These are phyloP conservation scores for Arthrinium phaeospermum DNA, from an alignment of 2,329 filamentous ascomycete genomes.

Conservation along the genomic window DNA sequence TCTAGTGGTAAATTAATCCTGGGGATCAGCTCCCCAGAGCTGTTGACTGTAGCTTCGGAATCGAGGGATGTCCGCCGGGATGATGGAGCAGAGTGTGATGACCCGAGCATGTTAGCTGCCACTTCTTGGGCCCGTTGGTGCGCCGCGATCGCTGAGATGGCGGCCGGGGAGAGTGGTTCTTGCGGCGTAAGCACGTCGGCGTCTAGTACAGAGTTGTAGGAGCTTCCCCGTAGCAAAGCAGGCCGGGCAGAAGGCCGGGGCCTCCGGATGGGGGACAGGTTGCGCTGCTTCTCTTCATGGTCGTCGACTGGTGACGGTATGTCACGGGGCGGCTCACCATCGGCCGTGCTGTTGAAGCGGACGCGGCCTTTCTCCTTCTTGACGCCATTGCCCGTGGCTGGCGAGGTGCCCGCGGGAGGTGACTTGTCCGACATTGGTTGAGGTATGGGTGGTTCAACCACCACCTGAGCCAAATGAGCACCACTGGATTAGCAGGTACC, in stretches of 20 bases:
- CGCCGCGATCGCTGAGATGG: slow-evolving; percentile 46
- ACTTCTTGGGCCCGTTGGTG: slow-evolving; percentile 50
- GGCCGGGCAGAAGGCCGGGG: slow-evolving; percentile 49
- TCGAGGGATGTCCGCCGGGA: slow-evolving; percentile 45
- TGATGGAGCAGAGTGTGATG: slow-evolving; percentile 43
- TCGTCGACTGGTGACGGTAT: slow-evolving; percentile 25
- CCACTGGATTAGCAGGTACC: neutral
- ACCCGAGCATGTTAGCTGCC: slow-evolving; percentile 45
- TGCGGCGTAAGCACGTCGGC: slow-evolving; percentile 12
- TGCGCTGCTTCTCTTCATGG: slow-evolving; percentile 23
- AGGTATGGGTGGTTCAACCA: slow-evolving; percentile 7
- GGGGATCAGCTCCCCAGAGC: slow-evolving; percentile 22
- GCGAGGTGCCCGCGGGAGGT: neutral
- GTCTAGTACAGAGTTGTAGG: slow-evolving; percentile 43
- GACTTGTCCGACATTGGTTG: slow-evolving; percentile 1
- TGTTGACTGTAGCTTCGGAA: slow-evolving; percentile 35
- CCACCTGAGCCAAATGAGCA: neutral
- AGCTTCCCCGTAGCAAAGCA: slow-evolving; percentile 50
- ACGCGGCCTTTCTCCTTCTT: slow-evolving; percentile 55
- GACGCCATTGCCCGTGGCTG: neutral
- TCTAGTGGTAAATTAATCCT: slow-evolving; percentile 8
- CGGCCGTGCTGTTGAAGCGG: slow-evolving; percentile 54
- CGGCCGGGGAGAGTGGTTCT: slow-evolving; percentile 20
- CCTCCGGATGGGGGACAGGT: slow-evolving; percentile 28
- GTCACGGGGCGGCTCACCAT: slow-evolving; percentile 35